Evolutionary conservation across 2,329 filamentous ascomycete genomes (phyloP), one percentile per base, ranked within the genome.

Genomic region (Pseudopithomyces maydicus): DNA sequence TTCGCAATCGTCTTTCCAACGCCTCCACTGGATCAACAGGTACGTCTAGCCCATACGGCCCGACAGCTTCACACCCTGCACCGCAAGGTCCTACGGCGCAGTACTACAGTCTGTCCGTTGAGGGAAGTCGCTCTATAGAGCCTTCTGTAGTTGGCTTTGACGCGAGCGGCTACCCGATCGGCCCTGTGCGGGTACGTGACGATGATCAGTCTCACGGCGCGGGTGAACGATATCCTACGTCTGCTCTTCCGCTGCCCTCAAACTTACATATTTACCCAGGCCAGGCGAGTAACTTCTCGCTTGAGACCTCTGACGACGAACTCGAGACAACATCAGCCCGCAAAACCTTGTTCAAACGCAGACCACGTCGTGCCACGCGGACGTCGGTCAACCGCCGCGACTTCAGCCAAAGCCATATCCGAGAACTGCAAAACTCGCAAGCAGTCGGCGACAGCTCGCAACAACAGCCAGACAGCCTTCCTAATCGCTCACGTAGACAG

Each of bases 151-250:
- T 45, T 22, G 55, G 54, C 39, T 58, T 63, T 26, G 58, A 63
- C 49, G 48, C 53, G 12, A 59, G 56, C 42, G 59, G 58, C 19
- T 61, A 55, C 46, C 42, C 62, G 6, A 60, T 42, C 4, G 55
- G 55, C 6, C 61, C 65, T 5, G 36, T 67, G 33, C 67, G 66
- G 47, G 59, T 70, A 23, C 64, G 64, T 52, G 59, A 52, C 55
- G 60, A 62, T 26, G 69, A 71, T 55, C 63, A 67, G 36, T 53
- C 68, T 48, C 72, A 76, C 65, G 75, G 73, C 49, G 75, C 76
- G 26, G 80, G 80, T 39, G 80, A 82, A 55, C 78, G 80, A 23
- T 82, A 82, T 62, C 80, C 80, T 23, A 80, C 78, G 10, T 79
- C 78, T 50, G 76, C 75, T 45, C 69, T 81, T 32, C 77, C 74